Conservation (phyloP, 1,284 basidiomycete genomes). For the Leccinum fuscescens region DNA sequence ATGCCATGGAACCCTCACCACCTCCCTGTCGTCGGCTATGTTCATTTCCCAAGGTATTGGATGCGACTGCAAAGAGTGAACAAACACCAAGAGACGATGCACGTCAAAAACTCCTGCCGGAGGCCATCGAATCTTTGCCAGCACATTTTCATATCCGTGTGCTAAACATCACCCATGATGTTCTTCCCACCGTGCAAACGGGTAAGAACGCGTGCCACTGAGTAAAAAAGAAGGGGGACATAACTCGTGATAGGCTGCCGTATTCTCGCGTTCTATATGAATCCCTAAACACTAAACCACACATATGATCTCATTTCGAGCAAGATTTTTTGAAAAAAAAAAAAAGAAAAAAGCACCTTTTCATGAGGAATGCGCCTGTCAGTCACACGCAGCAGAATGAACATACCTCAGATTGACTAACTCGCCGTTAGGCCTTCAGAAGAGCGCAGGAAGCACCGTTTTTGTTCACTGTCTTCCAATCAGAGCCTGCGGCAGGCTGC, state of each 20-base stretch:
- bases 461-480: conserved; percentile 6
- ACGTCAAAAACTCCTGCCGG: neutral
- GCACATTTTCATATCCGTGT: conserved; percentile 2
- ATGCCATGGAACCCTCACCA: neutral
- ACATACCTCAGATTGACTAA: neutral
- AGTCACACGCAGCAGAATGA: conserved; percentile 2
- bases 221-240: neutral
- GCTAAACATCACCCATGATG: neutral
- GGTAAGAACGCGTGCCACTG: neutral
- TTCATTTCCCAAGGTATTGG: neutral
- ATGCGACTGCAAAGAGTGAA: neutral
- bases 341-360: conserved; percentile 8
- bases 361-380: conserved; percentile 13
- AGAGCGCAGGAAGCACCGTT: neutral
- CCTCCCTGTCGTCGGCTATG: neutral
- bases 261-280: conserved; percentile 7
- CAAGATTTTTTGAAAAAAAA: conserved; percentile 7
- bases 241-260: conserved; percentile 10
- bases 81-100: neutral
- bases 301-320: conserved; percentile 16
- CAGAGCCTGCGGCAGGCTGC: neutral
- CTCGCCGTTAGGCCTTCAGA: neutral
- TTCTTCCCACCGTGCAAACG: neutral
- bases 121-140: neutral
- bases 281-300: conserved; percentile 3